phyloP scores from a whole-genome alignment of 148 eudicot genomes.

The Fagopyrum esculentum region DNA sequence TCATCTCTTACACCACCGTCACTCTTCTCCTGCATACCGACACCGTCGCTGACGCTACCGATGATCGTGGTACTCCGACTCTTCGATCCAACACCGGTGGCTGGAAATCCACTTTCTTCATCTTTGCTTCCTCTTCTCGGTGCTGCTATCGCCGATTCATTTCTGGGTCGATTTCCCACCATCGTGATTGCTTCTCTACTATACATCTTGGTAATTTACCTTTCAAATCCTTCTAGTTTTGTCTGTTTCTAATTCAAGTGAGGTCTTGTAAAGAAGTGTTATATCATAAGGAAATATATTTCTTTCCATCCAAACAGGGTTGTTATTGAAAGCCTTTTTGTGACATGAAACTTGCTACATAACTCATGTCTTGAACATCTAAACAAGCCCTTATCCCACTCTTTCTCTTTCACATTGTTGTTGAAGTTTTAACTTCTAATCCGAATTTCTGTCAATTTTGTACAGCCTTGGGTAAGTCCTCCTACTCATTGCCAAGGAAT shows the following conservation, averaged over 20 bases:
- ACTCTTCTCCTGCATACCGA: neutral
- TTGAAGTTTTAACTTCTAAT: too few relatives aligned
- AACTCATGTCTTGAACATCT: too few relatives aligned
- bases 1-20: neutral
- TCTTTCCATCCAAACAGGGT: too few relatives aligned
- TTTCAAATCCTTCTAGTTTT: neutral
- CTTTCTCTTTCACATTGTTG: too few relatives aligned
- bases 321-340: too few relatives aligned
- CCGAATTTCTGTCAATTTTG: too few relatives aligned
- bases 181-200: conserved; percentile 26
- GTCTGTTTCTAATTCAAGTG: neutral
- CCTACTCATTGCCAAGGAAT: conserved; percentile 64
- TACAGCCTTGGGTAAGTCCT: too few relatives aligned
- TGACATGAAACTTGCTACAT: too few relatives aligned
- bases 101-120: conserved; percentile 14
- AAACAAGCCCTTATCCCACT: too few relatives aligned
- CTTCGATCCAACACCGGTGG: neutral
- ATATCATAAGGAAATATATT: too few relatives aligned
- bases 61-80: conserved; percentile 5
- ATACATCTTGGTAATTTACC: conserved; percentile 34
- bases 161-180: conserved; percentile 30
- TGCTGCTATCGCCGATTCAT: conserved; percentile 42
- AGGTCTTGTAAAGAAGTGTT: too few relatives aligned
- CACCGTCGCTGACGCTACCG: neutral
- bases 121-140: conserved; percentile 37